Evolutionary conservation across 1,284 basidiomycete species (phyloP), one percentile per base, ranked within the genome.

Genomic region (Moesziomyces globuligerus): DNA sequence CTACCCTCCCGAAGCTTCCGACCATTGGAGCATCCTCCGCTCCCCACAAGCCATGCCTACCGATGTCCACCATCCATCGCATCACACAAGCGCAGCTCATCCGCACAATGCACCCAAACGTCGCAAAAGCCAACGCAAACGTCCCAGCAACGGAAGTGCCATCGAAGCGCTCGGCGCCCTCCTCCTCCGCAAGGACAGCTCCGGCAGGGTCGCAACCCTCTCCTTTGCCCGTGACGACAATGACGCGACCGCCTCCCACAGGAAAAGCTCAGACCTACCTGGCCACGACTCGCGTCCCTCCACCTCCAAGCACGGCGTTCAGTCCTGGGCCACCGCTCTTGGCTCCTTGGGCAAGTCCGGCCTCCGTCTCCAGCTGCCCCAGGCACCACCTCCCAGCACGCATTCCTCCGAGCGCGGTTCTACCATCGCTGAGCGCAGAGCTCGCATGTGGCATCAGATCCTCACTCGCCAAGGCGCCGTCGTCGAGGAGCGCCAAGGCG

Each of bases 91-190:
- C 17, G 50, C 54, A 9, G 45, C 25, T 5, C 40, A 57, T 13
- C 32, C 36, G 6, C 26, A 46, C 29, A 51, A 47, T 15, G 57
- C 42, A 40, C 28, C 49, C 13, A 40, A 55, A 34, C 40, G 61
- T 32, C 48, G 39, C 20, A 36, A 28, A 6, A 58, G 50, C 18
- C 66, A 69, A 18, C 49, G 54, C 13, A 71, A 58, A 29, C 46
- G 51, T 8, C 59, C 61, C 6, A 74, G 74, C 48, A 81, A 74
- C 34, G 78, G 79, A 20, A 79, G 76, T 43, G 79, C 79, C 4
- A 53, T 81, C 17, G 79, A 81, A 36, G 79, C 79, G 1, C 66
- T 81, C 10, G 75, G 78, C 9, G 74, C 79, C 0, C 51, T 81
- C 1, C 56, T 81, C 7, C 55, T 81, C 37, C 69, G 66, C 7